Conservation (phyloP, 2,329 filamentous ascomycete species). For the Bipolaris victoriae region DNA sequence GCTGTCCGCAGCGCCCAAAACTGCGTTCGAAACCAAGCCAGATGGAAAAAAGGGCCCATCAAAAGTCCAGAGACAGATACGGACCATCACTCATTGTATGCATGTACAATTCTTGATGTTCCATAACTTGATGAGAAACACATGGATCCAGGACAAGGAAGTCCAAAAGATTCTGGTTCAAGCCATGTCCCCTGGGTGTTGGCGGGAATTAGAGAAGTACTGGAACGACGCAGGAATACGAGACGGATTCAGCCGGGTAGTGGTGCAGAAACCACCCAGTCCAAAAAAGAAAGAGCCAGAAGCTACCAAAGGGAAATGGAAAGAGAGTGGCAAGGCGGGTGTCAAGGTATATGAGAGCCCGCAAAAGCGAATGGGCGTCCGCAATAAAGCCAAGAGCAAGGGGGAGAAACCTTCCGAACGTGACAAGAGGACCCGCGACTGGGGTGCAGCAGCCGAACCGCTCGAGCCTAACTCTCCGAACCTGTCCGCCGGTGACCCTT, state of each 20-base stretch:
- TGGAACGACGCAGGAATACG: constrained; percentile 78
- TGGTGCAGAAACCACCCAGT: constrained; percentile 64
- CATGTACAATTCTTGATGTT: constrained; percentile 88
- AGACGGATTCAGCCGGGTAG: constrained; percentile 77
- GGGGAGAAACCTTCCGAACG: constrained; percentile 49
- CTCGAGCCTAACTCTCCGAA: constrained; percentile 75
- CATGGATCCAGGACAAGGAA: constrained; percentile 45
- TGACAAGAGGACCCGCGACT: constrained; percentile 65
- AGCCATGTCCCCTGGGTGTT: constrained; percentile 39
- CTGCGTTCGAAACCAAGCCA: constrained; percentile 44
- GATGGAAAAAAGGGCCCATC: constrained; percentile 82
- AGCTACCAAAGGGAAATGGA: constrained; percentile 41
- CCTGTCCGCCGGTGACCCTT: constrained; percentile 81
- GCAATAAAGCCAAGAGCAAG: constrained; percentile 22
- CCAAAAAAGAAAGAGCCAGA: constrained; percentile 64
- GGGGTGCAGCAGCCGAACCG: constrained; percentile 71
- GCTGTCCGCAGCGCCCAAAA: constrained; percentile 50
- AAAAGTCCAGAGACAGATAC: constrained; percentile 80
- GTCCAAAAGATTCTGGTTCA: constrained; percentile 43
- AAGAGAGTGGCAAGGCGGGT: constrained; percentile 52
- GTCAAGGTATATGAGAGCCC: constrained; percentile 38
- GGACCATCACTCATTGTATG: constrained; percentile 80
- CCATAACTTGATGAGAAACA: constrained; percentile 75
- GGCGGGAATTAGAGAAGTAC: constrained; percentile 52
- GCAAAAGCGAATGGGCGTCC: constrained; percentile 19